phyloP scores from a whole-genome alignment of 106 monocot genomes.

The Amphibolis antarctica region DNA sequence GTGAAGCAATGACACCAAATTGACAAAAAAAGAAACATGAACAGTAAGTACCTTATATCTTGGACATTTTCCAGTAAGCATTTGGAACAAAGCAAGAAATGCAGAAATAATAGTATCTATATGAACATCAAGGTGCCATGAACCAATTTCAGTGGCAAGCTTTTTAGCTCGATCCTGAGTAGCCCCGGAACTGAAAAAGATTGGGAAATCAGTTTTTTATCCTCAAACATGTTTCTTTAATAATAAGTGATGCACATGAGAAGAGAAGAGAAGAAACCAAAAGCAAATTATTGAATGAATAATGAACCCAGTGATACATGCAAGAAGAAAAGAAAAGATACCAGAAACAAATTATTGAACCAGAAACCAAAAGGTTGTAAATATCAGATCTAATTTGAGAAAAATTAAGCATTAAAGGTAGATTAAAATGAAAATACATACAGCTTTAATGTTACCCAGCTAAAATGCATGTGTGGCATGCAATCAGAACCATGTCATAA shows the following conservation, averaged over 20 bases:
- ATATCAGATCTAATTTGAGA: too few species aligned
- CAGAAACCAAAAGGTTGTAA: too few species aligned
- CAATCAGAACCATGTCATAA: too few species aligned
- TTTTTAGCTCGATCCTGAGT: conserved; percentile 77
- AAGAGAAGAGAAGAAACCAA: neutral
- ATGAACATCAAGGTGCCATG: conserved; percentile 71
- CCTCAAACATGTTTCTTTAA: neutral
- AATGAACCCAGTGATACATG: too few species aligned
- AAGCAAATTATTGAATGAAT: too few species aligned
- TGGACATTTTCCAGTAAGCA: conserved; percentile 65
- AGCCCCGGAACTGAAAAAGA: conserved; percentile 58
- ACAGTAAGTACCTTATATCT: conserved; percentile 52
- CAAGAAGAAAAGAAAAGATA: too few species aligned
- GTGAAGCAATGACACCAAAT: too few species aligned
- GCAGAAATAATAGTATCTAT: conserved; percentile 73
- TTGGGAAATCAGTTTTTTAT: neutral
- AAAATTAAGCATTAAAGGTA: too few species aligned
- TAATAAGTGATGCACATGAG: neutral
- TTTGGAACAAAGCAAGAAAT: conserved; percentile 72
- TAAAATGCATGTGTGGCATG: too few species aligned
- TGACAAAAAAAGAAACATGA: neutral
- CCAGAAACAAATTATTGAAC: too few species aligned
- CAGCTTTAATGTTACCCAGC: too few species aligned
- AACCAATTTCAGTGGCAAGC: conserved; percentile 83
- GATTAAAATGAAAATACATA: too few species aligned